Percentiles rank a stretch among this genome's conserved stretches.
Conservation (phyloP, 192 early-diverging fungal genomes). For the Entophlyctis helioformis region DNA sequence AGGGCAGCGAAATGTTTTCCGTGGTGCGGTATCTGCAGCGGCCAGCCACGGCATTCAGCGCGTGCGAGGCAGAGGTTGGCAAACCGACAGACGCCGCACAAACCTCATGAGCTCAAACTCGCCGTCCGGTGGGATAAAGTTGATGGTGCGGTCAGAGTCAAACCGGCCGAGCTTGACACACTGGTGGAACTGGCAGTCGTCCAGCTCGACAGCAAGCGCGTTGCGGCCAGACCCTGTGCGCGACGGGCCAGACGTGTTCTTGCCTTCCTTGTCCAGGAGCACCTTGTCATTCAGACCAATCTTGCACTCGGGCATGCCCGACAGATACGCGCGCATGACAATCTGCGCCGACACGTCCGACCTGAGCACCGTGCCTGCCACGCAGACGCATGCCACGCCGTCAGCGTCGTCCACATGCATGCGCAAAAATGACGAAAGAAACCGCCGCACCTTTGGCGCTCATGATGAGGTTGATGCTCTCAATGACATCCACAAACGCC, state of each 20-base stretch:
- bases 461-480: conserved; percentile 87
- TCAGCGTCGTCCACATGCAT: too few species aligned
- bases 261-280: conserved; percentile 64
- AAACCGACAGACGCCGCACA: too few species aligned
- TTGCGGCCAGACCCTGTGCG: conserved; percentile 5
- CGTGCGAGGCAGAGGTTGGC: too few species aligned
- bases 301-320: conserved; percentile 96
- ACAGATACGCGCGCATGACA: conserved; percentile 87
- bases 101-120: conserved; percentile 90
- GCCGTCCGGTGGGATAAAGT: conserved; percentile 94
- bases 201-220: conserved; percentile 65
- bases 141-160: conserved; percentile 86
- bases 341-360: conserved; percentile 85
- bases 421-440: not conserved
- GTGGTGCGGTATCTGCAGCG: conserved; percentile 70
- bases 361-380: conserved; percentile 58
- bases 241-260: conserved; percentile 6
- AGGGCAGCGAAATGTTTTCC: conserved; percentile 91
- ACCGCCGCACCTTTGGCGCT: conserved; percentile 50
- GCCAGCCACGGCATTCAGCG: too few species aligned
- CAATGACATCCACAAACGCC: conserved; percentile 97
- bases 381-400: too few species aligned
- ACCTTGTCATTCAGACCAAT: conserved; percentile 95
- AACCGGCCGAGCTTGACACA: conserved; percentile 90
- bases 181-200: conserved; percentile 98